Percentiles rank a stretch among this genome's conserved stretches.
These are phyloP conservation scores for Triticum timopheevii DNA, from an alignment of 176 grass and related monocot species.

Conservation along the genomic window DNA sequence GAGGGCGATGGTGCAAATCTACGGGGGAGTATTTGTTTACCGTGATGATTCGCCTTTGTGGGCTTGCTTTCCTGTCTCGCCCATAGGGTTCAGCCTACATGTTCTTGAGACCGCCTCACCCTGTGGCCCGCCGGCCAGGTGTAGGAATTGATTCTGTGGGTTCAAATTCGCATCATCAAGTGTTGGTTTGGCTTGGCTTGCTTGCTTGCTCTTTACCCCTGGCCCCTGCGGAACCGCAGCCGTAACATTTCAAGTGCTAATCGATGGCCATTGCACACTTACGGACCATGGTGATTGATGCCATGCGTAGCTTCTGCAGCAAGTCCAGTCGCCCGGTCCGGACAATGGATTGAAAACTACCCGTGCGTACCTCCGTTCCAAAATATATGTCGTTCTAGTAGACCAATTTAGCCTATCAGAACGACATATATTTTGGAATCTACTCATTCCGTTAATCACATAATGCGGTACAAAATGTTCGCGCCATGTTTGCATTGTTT, in stretches of 20 bases:
- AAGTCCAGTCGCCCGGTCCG: background rate
- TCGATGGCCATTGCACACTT: background rate
- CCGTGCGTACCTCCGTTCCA: too few species aligned
- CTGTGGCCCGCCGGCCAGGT: background rate
- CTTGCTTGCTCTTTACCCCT: background rate
- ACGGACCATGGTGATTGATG: background rate
- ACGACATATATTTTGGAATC: too few species aligned
- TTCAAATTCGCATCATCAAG: background rate
- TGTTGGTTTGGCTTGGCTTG: background rate
- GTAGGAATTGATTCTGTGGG: background rate
- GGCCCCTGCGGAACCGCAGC: background rate
- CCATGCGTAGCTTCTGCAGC: background rate
- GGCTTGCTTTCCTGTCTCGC: slow-evolving; percentile 13
- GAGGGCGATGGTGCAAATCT: background rate
- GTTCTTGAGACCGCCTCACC: background rate
- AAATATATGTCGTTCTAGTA: too few species aligned
- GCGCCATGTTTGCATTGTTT: too few species aligned
- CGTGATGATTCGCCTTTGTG: slow-evolving; percentile 5
- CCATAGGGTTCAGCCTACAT: background rate
- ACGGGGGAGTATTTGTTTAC: background rate
- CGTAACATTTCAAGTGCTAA: background rate
- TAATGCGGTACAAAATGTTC: too few species aligned
- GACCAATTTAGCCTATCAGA: too few species aligned
- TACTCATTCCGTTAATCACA: too few species aligned
- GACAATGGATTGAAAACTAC: too few species aligned